A percentile compares a stretch with the other conserved stretches of the same genome.
Evolutionary conservation across 495 filamentous ascomycete genomes (phyloP).

Genomic region (Neurospora hispaniola): DNA sequence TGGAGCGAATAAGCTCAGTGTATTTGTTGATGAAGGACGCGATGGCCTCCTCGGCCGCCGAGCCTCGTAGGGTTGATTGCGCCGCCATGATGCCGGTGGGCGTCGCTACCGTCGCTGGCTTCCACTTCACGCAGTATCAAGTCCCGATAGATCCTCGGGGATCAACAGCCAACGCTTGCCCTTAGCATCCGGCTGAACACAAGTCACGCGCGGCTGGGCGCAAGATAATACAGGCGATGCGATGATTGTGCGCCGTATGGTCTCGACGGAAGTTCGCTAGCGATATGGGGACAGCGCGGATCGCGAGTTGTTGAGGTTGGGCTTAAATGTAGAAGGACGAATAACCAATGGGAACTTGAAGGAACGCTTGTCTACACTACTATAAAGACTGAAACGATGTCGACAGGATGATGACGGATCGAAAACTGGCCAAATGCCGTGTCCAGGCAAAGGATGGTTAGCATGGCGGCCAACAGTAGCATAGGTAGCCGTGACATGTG

Average conservation of each 20-base stretch:
- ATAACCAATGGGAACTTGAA: background rate
- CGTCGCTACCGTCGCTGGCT: background rate
- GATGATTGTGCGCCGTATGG: background rate
- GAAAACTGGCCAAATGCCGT: background rate
- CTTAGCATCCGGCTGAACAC: background rate
- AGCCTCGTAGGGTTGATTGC: constrained; percentile 70
- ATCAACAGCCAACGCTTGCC: background rate
- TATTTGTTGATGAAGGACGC: constrained; percentile 59
- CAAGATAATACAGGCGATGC: background rate
- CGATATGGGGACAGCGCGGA: background rate
- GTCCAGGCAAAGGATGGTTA: background rate
- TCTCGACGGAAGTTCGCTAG: background rate
- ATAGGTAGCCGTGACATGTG: background rate
- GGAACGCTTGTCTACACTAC: background rate
- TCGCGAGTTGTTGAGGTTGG: background rate
- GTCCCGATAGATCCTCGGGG: background rate
- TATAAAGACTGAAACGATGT: background rate
- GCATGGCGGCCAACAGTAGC: background rate
- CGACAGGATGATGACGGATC: background rate
- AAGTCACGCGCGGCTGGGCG: background rate
- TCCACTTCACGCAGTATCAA: background rate
- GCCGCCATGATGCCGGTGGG: constrained; percentile 55
- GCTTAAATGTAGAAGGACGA: background rate
- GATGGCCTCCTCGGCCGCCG: constrained; percentile 56
- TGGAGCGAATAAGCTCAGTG: constrained; percentile 46